A percentile compares a stretch with the other conserved stretches of the same genome.
These are phyloP conservation scores for Achaetomium macrosporum DNA, from an alignment of 2,329 filamentous ascomycete species.

Conservation along the genomic window DNA sequence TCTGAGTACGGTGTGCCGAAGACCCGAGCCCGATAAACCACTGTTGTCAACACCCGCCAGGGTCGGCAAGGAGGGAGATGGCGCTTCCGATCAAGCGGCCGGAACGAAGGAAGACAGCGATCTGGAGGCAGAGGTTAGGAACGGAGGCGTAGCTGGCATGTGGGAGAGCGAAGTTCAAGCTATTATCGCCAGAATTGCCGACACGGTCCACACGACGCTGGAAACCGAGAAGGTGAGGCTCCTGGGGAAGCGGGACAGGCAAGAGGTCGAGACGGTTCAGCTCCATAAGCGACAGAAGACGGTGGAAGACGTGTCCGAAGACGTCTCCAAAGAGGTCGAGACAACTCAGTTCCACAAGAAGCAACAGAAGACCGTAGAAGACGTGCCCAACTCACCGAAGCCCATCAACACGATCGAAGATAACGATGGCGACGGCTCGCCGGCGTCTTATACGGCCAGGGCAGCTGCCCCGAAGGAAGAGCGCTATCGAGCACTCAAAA, in stretches of 20 bases:
- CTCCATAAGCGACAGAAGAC: conserved; percentile 6
- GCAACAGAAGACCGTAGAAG: no score
- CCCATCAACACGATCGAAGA: conserved; percentile 1
- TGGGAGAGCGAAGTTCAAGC: not conserved
- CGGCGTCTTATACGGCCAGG: not conserved
- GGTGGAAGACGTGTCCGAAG: not conserved
- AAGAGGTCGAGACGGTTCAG: not conserved
- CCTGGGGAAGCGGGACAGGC: not conserved
- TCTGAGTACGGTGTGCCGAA: not conserved
- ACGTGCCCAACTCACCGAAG: not conserved
- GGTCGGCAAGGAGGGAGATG: not conserved
- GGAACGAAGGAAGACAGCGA: not conserved
- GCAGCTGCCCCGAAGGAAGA: not conserved
- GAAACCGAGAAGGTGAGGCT: not conserved
- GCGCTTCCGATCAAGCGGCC: not conserved
- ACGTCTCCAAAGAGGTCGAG: no score
- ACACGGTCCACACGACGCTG: not conserved
- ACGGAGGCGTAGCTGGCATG: not conserved
- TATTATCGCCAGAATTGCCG: not conserved
- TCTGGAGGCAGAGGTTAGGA: no score
- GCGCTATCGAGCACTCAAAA: not conserved
- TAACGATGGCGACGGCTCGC: not conserved
- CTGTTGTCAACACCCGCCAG: not conserved
- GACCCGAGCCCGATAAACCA: not conserved
- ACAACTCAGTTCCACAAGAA: no score